Conservation (phyloP, 2,329 filamentous ascomycete genomes). For the Fusarium temperatum region DNA sequence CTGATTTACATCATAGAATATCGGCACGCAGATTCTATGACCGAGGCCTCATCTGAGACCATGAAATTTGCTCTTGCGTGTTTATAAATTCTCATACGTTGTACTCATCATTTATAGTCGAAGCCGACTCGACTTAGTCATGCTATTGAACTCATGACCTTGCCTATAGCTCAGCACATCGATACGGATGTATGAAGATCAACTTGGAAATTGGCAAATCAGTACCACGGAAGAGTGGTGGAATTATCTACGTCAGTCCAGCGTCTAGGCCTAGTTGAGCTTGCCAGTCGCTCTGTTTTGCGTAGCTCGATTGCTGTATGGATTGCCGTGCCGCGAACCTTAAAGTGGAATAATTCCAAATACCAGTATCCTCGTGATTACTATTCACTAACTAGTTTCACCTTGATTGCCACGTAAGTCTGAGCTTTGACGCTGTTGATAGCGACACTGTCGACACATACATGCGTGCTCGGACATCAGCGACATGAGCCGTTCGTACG, state of each 20-base stretch:
- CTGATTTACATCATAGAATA: not conserved
- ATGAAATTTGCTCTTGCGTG: not conserved
- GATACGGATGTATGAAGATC: not conserved
- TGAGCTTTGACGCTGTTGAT: not conserved
- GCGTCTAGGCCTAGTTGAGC: not conserved
- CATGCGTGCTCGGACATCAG: constrained; percentile 34
- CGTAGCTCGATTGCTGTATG: not conserved
- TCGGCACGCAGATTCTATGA: no score
- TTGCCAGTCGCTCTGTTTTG: not conserved
- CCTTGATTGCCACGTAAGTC: not conserved
- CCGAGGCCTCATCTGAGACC: not conserved
- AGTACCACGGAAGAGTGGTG: not conserved
- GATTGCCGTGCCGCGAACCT: not conserved
- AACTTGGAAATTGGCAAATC: not conserved
- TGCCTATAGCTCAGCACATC: not conserved
- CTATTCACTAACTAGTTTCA: not conserved
- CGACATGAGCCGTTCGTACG: constrained; percentile 43
- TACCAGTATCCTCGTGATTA: not conserved
- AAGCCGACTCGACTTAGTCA: not conserved
- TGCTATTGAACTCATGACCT: no score
- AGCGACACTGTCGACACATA: not conserved
- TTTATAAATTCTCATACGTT: not conserved
- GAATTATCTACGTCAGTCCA: not conserved
- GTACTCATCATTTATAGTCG: no score
- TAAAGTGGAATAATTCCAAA: not conserved